Percentiles rank a stretch among this genome's conserved stretches.
phyloP scores from a whole-genome alignment of 106 monocot species.

The Allium sativum region DNA sequence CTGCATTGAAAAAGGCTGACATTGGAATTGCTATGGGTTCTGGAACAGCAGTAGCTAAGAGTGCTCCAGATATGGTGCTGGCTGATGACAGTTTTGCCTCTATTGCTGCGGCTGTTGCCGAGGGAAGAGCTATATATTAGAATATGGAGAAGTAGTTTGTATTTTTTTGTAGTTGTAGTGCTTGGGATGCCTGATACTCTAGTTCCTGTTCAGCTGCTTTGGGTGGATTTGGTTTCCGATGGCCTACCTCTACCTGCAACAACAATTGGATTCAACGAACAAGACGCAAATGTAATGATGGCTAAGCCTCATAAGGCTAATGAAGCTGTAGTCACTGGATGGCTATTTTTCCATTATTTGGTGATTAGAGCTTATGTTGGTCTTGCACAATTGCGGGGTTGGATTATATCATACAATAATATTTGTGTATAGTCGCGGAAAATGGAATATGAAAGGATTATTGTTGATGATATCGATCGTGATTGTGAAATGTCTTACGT shows the following conservation, averaged over 20 bases:
- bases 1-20: slow-evolving; percentile 97
- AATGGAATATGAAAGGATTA: too few relatives aligned
- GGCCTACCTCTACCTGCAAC: slow-evolving; percentile 98
- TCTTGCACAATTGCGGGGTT: too few relatives aligned
- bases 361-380: slow-evolving; percentile 97
- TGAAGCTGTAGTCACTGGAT: slow-evolving; percentile 96
- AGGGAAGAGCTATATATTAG: slow-evolving; percentile 98
- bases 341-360: slow-evolving; percentile 97
- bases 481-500: too few relatives aligned
- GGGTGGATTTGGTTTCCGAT: slow-evolving; percentile 99
- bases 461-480: too few relatives aligned
- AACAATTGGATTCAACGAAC: slow-evolving; percentile 97
- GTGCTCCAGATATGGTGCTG: slow-evolving; percentile 99
- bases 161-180: slow-evolving; percentile 96
- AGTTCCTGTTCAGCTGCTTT: slow-evolving; percentile 92
- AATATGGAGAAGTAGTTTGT: slow-evolving; percentile 99
- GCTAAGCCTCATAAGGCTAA: slow-evolving; percentile 89
- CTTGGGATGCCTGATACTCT: slow-evolving; percentile 99
- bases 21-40: slow-evolving; percentile 99
- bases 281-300: slow-evolving; percentile 84
- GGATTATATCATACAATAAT: too few relatives aligned
- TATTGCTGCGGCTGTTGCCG: slow-evolving; percentile 96
- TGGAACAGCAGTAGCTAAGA: slow-evolving; percentile 99
- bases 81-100: slow-evolving; percentile 99
- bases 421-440: too few relatives aligned